Evolutionary conservation across 2,329 filamentous ascomycete genomes (phyloP), one percentile per base, ranked within the genome.

Genomic region (Stemphylium vesicarium): DNA sequence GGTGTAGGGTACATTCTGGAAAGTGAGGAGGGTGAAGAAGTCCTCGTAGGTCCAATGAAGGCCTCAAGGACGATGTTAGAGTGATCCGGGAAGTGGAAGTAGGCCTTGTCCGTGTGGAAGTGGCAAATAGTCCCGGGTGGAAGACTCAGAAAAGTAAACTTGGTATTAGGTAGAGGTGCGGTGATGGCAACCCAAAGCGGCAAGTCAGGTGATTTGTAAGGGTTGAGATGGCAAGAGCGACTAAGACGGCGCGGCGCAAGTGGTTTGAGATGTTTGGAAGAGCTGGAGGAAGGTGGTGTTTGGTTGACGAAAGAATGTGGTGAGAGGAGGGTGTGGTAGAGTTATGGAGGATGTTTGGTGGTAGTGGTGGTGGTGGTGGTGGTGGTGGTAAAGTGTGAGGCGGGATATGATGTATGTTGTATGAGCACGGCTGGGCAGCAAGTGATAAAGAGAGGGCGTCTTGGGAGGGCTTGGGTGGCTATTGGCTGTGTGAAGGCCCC

Each of bases 1-100:
- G 81, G 81, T 53, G 81, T 82, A 46, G 77, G 80, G 62, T 80
- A 77, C 79, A 82, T 82, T 52, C 53, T 78, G 74, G 59, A 47
- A 47, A 50, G 43, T 50, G 45, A 55, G 50, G 54, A 43, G 44
- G 39, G 53, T 45, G 51, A 45, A 53, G 40, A 59, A 59, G 71
- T 76, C 74, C 74, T 75, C 64, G 70, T 62, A 66, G 72, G 70
- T 76, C 73, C 72, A 76, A 56, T 71, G 49, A 76, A 77, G 74
- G 73, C 69, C 73, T 75, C 73, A 72, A 72, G 73, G 71, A 74
- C 67, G 32, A 48, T 26, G 59, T 57, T 56, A 67, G 53, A 65
- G 53, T 42, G 48, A 55, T 69, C 63, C 66, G 58, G 60, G 53
- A 43, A 53, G 39, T 36, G 51, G 41, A 53, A 53, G 32, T n/a